Evolutionary conservation across 176 grass and related monocot species (phyloP).

Genomic region (Carex cristatella): DNA sequence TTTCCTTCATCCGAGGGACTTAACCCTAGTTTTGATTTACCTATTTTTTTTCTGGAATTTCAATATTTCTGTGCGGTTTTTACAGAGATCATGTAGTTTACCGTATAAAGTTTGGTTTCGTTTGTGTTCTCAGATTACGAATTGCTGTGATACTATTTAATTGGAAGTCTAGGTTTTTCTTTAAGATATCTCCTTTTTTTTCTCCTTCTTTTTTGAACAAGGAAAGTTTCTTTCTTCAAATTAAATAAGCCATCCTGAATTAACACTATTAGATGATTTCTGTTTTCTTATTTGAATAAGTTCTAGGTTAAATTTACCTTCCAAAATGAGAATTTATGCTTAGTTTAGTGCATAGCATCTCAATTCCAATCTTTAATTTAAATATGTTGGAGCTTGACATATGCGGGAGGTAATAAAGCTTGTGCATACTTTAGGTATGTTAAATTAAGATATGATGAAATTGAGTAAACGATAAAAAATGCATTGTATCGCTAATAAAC

Average conservation of each 20-base stretch:
- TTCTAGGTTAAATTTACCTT: background rate
- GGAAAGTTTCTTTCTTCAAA: background rate
- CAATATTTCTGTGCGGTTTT: background rate
- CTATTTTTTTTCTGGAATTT: background rate
- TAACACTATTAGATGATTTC: background rate
- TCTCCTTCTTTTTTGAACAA: background rate
- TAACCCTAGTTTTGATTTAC: conserved; percentile 18
- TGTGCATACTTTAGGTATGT: background rate
- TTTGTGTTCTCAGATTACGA: background rate
- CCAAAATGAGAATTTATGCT: background rate
- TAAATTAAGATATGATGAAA: background rate
- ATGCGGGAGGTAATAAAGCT: background rate
- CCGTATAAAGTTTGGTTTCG: background rate
- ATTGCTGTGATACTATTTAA: background rate
- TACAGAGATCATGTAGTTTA: background rate
- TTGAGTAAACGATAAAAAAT: background rate
- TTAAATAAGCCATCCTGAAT: background rate
- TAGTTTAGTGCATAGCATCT: background rate
- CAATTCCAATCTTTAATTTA: background rate
- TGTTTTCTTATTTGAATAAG: background rate
- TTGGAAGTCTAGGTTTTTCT: background rate
- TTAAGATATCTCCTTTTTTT: background rate
- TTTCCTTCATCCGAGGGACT: background rate
- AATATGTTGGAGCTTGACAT: background rate
- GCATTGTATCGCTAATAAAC: background rate